Evolutionary conservation across 73 alveolate species (phyloP), one percentile per base, ranked within the genome.

Genomic region (Paramecium sonneborni): DNA sequence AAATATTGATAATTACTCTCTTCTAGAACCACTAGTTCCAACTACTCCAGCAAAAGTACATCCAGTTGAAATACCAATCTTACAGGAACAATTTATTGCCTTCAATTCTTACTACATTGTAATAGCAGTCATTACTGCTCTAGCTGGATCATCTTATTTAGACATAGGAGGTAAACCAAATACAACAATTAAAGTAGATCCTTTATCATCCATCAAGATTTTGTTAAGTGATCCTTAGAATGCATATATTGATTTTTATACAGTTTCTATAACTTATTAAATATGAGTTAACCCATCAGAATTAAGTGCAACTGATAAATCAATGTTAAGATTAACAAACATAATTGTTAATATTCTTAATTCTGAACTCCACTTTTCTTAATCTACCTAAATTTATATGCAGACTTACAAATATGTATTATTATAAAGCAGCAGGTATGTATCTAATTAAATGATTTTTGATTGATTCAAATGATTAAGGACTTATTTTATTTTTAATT

Each of bases 161-260:
- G 98, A 86, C 48, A 97, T 88, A 5, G 99, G 99, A 28, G 99
- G 99, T 37, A 98, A 93, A 6, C 99, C 99, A 98, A 98, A 98
- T 46, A 96, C 93, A 67, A 97, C 95, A 57, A 98, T 93, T 72
- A 98, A 93, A 12, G 98, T 94, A 23, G 98, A 93, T 37, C 98
- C 99, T 68, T 89, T 93, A 93, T 98, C 99, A 95, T 98, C 98
- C 99, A 97, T 96, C 8, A 98, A 96, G 23, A 98, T 96, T 88
- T 98, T 98, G 92, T 98, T 98, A 70, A 98, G 85, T 38, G 98
- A 92, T 34, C 99, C 99, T 88, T 98, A 98, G 76, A 95, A 79
- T 88, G 97, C 86, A 92, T 98, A 98, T 14, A 97, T 97, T 67
- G 96, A 92, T 87, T 96, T 93, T 93, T 98, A 96, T 7, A 98